phyloP scores from a whole-genome alignment of 345 rosid genomes.

The Turnera subulata region DNA sequence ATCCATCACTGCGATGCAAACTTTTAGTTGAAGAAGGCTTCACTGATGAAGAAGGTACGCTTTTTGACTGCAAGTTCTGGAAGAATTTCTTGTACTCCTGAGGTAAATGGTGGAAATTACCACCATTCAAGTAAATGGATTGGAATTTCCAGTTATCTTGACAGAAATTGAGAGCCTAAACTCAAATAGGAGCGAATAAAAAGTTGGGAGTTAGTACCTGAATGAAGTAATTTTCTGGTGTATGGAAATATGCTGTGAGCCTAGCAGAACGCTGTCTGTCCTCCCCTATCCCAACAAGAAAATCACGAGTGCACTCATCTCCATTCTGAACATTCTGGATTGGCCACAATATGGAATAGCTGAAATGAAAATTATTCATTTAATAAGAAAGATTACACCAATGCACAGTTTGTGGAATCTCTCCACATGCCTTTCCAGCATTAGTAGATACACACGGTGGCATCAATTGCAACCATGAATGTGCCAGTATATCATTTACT shows the following conservation, averaged over 20 bases:
- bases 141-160: too few relatives aligned
- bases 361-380: conserved; percentile 22
- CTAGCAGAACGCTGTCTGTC: conserved; percentile 90
- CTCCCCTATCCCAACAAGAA: conserved; percentile 81
- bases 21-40: conserved; percentile 34
- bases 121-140: conserved; percentile 12
- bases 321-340: conserved; percentile 46
- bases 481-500: too few relatives aligned
- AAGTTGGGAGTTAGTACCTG: conserved; percentile 41
- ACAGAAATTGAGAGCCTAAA: conserved; percentile 6
- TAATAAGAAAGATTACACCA: neutral
- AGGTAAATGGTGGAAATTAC: conserved; percentile 11
- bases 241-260: conserved; percentile 87
- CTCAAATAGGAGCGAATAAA: conserved; percentile 6
- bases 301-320: conserved; percentile 88
- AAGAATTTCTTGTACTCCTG: conserved; percentile 72
- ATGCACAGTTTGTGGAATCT: neutral
- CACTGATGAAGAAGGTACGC: conserved; percentile 25
- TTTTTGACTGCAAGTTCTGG: conserved; percentile 39
- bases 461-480: too few relatives aligned
- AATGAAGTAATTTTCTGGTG: conserved; percentile 75
- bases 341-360: conserved; percentile 90
- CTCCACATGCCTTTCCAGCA: neutral
- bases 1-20: conserved; percentile 41
- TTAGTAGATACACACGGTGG: neutral